phyloP scores from a whole-genome alignment of 441 rosid species.

The Macaranga tanarius region DNA sequence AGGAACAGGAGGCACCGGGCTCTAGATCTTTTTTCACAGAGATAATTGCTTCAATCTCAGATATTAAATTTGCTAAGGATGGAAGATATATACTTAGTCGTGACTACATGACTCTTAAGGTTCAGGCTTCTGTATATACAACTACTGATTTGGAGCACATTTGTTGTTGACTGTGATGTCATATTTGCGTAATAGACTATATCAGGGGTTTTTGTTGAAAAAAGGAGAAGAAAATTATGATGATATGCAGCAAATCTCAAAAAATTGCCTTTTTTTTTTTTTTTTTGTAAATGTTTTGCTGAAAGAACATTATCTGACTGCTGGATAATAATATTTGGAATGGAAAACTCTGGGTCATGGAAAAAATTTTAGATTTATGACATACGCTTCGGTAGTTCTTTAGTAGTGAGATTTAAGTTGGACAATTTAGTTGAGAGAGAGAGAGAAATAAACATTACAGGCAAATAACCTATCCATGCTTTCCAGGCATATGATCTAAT shows the following conservation, averaged over 20 bases:
- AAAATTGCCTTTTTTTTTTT: background rate
- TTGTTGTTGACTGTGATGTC: conserved; percentile 5
- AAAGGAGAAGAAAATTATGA: no score
- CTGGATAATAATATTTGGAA: background rate
- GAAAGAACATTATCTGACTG: background rate
- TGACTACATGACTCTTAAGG: conserved; percentile 99
- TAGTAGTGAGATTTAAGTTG: background rate
- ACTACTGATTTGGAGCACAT: conserved; percentile 1
- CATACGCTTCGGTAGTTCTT: background rate
- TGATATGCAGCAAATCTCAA: background rate
- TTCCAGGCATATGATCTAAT: background rate
- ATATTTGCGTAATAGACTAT: background rate
- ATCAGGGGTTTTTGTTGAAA: no score
- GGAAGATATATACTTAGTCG: conserved; percentile 97
- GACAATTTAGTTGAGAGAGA: background rate
- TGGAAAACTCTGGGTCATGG: conserved; percentile 1
- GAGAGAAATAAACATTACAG: background rate
- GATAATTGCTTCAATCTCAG: conserved; percentile 98
- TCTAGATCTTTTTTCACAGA: conserved; percentile 96
- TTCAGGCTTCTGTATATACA: conserved; percentile 28
- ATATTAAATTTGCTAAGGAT: conserved; percentile 84
- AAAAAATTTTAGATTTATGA: background rate
- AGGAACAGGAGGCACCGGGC: conserved; percentile 91
- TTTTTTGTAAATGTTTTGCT: conserved; percentile 3
- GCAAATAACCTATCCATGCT: no score